Percentiles rank a stretch among this genome's conserved stretches.
These are phyloP conservation scores for Aspergillus udagawae DNA, from an alignment of 2,329 filamentous ascomycete species.

Conservation along the genomic window DNA sequence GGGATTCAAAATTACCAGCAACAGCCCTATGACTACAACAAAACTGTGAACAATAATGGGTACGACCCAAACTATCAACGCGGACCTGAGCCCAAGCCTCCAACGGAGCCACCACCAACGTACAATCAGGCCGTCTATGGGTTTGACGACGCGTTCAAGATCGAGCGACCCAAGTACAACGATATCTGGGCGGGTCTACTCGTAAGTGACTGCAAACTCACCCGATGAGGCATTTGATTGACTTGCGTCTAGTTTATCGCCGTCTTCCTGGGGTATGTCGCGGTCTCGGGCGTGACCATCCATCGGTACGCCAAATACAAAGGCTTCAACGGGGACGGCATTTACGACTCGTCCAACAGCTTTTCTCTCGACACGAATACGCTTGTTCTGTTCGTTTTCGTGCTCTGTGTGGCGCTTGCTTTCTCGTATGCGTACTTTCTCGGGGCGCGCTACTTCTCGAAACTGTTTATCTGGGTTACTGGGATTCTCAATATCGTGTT, in stretches of 20 bases:
- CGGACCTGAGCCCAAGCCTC: slow-evolving; percentile 22
- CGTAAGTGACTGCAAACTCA: slow-evolving; percentile 41
- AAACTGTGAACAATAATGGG: slow-evolving; percentile 8
- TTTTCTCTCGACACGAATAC: slow-evolving; percentile 78
- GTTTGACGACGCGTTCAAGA: slow-evolving; percentile 78
- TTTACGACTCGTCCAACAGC: slow-evolving; percentile 64
- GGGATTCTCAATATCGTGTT: slow-evolving; percentile 83
- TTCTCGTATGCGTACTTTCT: slow-evolving; percentile 75
- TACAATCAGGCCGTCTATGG: slow-evolving; percentile 36
- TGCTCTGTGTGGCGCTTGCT: slow-evolving; percentile 67
- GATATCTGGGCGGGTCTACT: slow-evolving; percentile 85
- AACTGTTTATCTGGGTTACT: slow-evolving; percentile 88
- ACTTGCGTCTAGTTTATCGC: slow-evolving; percentile 57
- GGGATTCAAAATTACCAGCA: slow-evolving; percentile 11
- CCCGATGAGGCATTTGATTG: background rate
- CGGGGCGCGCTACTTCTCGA: slow-evolving; percentile 72
- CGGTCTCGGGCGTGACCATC: slow-evolving; percentile 70
- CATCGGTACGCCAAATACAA: slow-evolving; percentile 67
- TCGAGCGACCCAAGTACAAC: slow-evolving; percentile 82
- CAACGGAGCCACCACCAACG: slow-evolving; percentile 34
- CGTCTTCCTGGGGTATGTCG: slow-evolving; percentile 69
- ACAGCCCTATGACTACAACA: slow-evolving; percentile 14
- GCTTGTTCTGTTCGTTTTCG: slow-evolving; percentile 77
- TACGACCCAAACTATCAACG: slow-evolving; percentile 14
- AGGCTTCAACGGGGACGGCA: slow-evolving; percentile 63